Conservation (phyloP, 2,329 filamentous ascomycete genomes). For the Curvularia lunata region DNA sequence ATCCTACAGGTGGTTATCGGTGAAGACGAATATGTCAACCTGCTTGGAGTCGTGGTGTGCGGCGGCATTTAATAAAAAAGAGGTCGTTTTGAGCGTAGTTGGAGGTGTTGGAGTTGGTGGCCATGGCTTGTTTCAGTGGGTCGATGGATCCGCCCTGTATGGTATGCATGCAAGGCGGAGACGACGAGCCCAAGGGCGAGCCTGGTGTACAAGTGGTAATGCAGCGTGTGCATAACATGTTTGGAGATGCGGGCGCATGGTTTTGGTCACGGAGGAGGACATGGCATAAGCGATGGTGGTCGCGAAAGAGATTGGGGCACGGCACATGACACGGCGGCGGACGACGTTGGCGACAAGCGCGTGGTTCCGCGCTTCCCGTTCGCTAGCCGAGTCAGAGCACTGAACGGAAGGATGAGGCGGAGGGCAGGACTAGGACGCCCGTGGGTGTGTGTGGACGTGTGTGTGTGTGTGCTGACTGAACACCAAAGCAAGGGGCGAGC, state of each 20-base stretch:
- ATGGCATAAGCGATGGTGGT: conserved; percentile 11
- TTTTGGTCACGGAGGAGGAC: conserved; percentile 8
- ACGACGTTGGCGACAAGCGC: conserved; percentile 24
- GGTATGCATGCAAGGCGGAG: not conserved
- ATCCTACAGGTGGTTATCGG: conserved; percentile 13
- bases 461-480: conserved; percentile 15
- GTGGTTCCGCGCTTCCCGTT: conserved; percentile 30
- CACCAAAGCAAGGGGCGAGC: conserved; percentile 10
- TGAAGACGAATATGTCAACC: not conserved
- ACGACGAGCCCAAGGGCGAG: not conserved
- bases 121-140: not conserved
- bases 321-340: conserved; percentile 10
- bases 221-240: not conserved
- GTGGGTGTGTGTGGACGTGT: no score
- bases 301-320: not conserved
- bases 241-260: not conserved
- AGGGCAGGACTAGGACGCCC: conserved; percentile 17
- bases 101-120: not conserved
- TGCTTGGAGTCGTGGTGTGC: not conserved
- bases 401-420: conserved; percentile 27
- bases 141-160: not conserved
- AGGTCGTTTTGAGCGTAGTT: not conserved
- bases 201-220: not conserved
- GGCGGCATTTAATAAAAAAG: not conserved
- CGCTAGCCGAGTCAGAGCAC: conserved; percentile 21